These are phyloP conservation scores for Scenedesmus sp. DNA, from an alignment of 163 green algal genomes.

Conservation along the genomic window DNA sequence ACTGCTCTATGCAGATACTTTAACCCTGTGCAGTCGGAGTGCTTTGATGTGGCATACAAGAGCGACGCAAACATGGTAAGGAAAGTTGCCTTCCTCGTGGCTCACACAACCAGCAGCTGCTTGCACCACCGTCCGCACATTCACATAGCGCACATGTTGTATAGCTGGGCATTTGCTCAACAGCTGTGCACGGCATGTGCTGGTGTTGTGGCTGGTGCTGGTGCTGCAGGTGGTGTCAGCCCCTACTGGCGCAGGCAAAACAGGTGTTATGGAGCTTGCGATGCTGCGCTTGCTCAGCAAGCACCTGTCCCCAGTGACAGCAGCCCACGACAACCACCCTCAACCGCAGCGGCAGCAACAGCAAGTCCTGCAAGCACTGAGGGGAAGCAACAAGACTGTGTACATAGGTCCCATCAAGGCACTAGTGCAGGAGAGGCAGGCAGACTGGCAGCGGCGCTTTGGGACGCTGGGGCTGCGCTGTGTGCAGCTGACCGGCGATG, in stretches of 20 bases:
- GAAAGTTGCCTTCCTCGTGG: background rate
- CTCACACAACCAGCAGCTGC: background rate
- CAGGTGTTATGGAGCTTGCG: constrained; percentile 93
- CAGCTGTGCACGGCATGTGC: background rate
- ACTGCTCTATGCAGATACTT: constrained; percentile 84
- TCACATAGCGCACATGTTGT: background rate
- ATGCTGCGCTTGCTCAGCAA: constrained; percentile 80
- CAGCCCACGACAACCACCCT: background rate
- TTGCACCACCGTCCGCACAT: background rate
- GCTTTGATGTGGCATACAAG: constrained; percentile 79
- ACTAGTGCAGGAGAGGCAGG: constrained; percentile 80
- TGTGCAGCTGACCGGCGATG: constrained; percentile 84
- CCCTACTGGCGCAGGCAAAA: constrained; percentile 96
- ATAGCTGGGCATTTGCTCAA: background rate
- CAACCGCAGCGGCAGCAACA: background rate
- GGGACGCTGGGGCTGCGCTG: constrained; percentile 68
- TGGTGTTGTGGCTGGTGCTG: background rate
- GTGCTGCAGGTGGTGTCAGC: constrained; percentile 81
- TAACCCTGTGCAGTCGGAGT: constrained; percentile 95
- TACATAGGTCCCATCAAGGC: constrained; percentile 69
- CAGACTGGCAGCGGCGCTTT: constrained; percentile 73
- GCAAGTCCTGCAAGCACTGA: background rate
- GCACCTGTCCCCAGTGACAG: constrained; percentile 41
- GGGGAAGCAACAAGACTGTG: constrained; percentile 22
- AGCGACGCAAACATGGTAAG: constrained; percentile 85